phyloP scores from a whole-genome alignment of 139 green algal species.

The Picochlorum sp. region DNA sequence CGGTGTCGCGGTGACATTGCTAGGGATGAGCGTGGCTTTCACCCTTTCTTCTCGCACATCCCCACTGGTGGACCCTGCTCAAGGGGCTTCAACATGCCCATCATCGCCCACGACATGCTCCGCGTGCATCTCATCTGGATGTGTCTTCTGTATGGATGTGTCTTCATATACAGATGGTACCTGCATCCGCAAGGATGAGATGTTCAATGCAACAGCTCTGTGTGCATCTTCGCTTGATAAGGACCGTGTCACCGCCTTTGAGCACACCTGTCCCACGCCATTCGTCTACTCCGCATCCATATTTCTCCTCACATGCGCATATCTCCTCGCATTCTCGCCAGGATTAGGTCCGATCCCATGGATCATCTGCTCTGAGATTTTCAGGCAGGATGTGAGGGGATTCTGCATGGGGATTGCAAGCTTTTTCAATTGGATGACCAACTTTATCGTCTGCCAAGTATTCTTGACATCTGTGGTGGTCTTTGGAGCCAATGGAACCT shows the following conservation, averaged over 20 bases:
- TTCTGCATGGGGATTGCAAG: slow-evolving; percentile 36
- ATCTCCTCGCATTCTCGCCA: slow-evolving; percentile 58
- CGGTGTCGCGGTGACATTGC: slow-evolving; percentile 33
- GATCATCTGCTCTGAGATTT: slow-evolving; percentile 70
- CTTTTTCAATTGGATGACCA: slow-evolving; percentile 63
- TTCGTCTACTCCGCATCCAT: background rate
- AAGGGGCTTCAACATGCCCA: no score
- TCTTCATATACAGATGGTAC: no score
- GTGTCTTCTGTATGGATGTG: background rate
- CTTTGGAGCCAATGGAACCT: slow-evolving; percentile 38
- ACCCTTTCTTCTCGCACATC: no score
- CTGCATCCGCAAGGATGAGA: no score
- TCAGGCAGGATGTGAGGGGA: slow-evolving; percentile 39
- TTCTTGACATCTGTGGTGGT: slow-evolving; percentile 45
- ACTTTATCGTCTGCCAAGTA: slow-evolving; percentile 49
- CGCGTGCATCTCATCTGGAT: background rate
- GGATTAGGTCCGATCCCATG: slow-evolving; percentile 67
- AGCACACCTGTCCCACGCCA: background rate
- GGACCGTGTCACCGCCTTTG: background rate
- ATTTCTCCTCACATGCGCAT: slow-evolving; percentile 22
- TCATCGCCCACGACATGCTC: background rate
- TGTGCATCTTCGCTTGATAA: no score
- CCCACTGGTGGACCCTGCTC: no score
- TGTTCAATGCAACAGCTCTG: no score
- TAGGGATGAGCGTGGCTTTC: slow-evolving; percentile 26